Percentiles rank a stretch among this genome's conserved stretches.
phyloP scores from a whole-genome alignment of 371 early-diverging fungal genomes.

The Mucor sp. region DNA sequence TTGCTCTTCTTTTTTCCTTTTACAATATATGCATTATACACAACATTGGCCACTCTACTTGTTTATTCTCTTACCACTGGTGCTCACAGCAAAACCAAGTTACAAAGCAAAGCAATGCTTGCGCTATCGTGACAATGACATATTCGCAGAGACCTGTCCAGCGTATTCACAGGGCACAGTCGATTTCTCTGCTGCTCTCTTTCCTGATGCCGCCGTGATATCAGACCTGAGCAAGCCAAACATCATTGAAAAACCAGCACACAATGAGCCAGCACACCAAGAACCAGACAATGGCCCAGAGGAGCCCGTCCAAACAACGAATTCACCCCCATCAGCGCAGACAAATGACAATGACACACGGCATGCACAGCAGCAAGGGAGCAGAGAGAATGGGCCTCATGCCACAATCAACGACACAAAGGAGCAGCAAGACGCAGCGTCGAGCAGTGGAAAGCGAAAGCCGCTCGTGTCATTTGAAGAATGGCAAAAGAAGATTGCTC shows the following conservation, averaged over 20 bases:
- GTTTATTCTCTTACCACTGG: background rate
- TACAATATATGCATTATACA: slow-evolving; percentile 3
- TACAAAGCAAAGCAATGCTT: slow-evolving; percentile 23
- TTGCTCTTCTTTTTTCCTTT: background rate
- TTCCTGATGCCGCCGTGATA: slow-evolving; percentile 18
- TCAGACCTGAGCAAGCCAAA: slow-evolving; percentile 4
- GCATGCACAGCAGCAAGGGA: background rate
- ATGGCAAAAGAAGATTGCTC: slow-evolving; percentile 31
- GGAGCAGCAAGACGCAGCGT: background rate
- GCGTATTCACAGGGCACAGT: slow-evolving; percentile 19
- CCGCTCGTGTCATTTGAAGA: slow-evolving; percentile 45
- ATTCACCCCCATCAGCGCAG: background rate
- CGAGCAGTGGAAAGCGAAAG: background rate
- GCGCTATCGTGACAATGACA: slow-evolving; percentile 24
- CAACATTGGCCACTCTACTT: background rate
- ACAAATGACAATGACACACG: background rate
- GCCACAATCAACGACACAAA: background rate
- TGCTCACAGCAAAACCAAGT: background rate
- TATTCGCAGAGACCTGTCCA: slow-evolving; percentile 26
- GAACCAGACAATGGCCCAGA: background rate
- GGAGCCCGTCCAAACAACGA: background rate
- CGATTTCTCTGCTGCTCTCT: slow-evolving; percentile 19
- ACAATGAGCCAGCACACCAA: no score
- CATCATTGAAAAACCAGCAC: background rate
- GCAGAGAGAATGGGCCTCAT: background rate